These are phyloP conservation scores for Hypoxylon rubiginosum DNA, from an alignment of 2,329 filamentous ascomycete genomes.

Conservation along the genomic window DNA sequence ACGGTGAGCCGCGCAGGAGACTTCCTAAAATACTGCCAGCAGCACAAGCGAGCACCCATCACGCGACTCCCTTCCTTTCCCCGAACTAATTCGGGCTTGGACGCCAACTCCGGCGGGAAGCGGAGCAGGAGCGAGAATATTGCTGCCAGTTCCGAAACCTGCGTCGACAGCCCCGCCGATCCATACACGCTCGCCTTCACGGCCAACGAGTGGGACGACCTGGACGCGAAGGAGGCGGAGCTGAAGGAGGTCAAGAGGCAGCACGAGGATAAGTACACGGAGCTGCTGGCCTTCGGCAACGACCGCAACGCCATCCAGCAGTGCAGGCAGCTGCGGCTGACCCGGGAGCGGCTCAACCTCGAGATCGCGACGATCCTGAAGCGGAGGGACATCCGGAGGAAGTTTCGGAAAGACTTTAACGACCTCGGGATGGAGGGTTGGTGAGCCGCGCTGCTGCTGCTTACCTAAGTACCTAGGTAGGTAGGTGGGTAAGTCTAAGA, in stretches of 20 bases:
- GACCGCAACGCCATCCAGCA: conserved; percentile 3
- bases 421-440: conserved; percentile 15
- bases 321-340: conserved; percentile 16
- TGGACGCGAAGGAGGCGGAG: conserved; percentile 2
- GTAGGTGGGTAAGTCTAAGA: neutral
- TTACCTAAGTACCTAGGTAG: neutral
- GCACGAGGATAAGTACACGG: conserved; percentile 15
- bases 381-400: conserved; percentile 19
- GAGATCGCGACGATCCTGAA: conserved; percentile 23
- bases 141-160: neutral
- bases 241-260: conserved; percentile 9
- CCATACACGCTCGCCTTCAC: conserved; percentile 26
- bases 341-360: conserved; percentile 15
- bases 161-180: neutral
- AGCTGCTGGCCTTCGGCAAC: conserved; percentile 8
- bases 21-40: conserved; percentile 23
- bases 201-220: conserved; percentile 13
- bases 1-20: conserved; percentile 13
- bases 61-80: conserved; percentile 13
- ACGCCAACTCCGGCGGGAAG: neutral
- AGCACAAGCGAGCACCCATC: conserved; percentile 22
- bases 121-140: neutral
- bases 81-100: conserved; percentile 1
- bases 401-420: conserved; percentile 29
- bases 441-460: conserved; percentile 3